A percentile compares a stretch with the other conserved stretches of the same genome.
Conservation (phyloP, 768 basidiomycete species). For the Mycena capillaripes region DNA sequence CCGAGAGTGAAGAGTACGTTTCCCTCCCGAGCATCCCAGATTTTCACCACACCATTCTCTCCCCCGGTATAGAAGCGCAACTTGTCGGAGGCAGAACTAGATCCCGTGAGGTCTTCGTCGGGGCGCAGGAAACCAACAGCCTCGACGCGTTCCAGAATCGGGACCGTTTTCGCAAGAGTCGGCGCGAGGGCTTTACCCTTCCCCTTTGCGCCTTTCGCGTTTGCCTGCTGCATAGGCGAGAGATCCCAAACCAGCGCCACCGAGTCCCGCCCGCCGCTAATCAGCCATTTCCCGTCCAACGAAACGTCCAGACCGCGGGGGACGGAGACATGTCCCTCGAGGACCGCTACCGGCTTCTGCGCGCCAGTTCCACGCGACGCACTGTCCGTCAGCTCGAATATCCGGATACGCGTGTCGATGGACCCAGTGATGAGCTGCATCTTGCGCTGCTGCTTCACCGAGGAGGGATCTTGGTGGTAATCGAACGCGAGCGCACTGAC, state of each 20-base stretch:
- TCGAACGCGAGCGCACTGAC: slow-evolving; percentile 92
- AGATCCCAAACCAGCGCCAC: slow-evolving; percentile 96
- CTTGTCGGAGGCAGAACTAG: slow-evolving; percentile 52
- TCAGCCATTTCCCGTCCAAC: slow-evolving; percentile 87
- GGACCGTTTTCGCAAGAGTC: slow-evolving; percentile 82
- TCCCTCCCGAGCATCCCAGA: slow-evolving; percentile 87
- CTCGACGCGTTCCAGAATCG: slow-evolving; percentile 89
- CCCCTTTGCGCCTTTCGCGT: slow-evolving; percentile 54
- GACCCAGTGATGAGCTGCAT: slow-evolving; percentile 93
- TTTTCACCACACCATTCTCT: slow-evolving; percentile 85
- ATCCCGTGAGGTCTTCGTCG: slow-evolving; percentile 63
- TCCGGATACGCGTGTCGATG: slow-evolving; percentile 91
- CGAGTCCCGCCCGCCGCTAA: slow-evolving; percentile 94
- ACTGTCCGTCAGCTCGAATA: slow-evolving; percentile 88
- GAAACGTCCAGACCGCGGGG: slow-evolving; percentile 92
- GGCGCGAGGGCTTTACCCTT: slow-evolving; percentile 70
- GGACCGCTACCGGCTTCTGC: slow-evolving; percentile 79
- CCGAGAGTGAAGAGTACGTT: slow-evolving; percentile 73
- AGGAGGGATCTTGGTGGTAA: slow-evolving; percentile 75
- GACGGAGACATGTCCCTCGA: slow-evolving; percentile 97
- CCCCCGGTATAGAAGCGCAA: slow-evolving; percentile 91
- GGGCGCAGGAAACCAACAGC: slow-evolving; percentile 79
- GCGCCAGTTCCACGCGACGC: slow-evolving; percentile 67
- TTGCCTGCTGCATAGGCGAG: slow-evolving; percentile 47
- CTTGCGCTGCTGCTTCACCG: slow-evolving; percentile 58